These are phyloP conservation scores for Arabidopsis thaliana DNA, from an alignment of 345 rosid species.

Conservation along the genomic window DNA sequence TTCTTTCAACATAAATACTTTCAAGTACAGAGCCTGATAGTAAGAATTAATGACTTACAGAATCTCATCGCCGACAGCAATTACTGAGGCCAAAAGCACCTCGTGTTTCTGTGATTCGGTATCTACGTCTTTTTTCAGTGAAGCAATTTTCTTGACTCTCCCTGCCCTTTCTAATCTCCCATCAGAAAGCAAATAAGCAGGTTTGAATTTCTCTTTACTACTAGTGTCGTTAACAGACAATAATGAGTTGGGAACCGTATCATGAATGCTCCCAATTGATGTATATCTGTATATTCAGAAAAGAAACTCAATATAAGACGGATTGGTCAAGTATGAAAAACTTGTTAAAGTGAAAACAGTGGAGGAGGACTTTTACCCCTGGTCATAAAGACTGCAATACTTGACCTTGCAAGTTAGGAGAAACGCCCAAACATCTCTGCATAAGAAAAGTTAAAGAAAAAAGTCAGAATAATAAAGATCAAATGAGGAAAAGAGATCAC, in stretches of 20 bases:
- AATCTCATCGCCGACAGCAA: slow-evolving; percentile 97
- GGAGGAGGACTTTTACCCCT: slow-evolving; percentile 66
- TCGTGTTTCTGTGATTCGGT: slow-evolving; percentile 51
- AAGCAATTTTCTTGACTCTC: slow-evolving; percentile 65
- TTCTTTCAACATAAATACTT: background rate
- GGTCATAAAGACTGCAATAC: slow-evolving; percentile 96
- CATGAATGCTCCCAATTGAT: slow-evolving; percentile 93
- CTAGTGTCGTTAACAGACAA: slow-evolving; percentile 55
- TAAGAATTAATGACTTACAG: slow-evolving; percentile 68
- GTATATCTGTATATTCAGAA: slow-evolving; percentile 67
- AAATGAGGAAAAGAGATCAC: background rate
- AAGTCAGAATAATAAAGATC: slow-evolving; percentile 10
- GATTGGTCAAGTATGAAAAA: background rate
- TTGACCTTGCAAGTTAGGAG: slow-evolving; percentile 87
- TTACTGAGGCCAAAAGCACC: slow-evolving; percentile 65
- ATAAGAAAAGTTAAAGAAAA: slow-evolving; percentile 27
- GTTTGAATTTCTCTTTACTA: slow-evolving; percentile 70
- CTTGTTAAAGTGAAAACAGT: slow-evolving; percentile 32
- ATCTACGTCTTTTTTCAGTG: slow-evolving; percentile 49
- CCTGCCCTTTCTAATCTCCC: slow-evolving; percentile 99
- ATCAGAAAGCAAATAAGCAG: slow-evolving; percentile 95
- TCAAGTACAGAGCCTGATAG: background rate
- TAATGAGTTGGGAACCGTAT: slow-evolving; percentile 89
- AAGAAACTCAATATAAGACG: slow-evolving; percentile 16
- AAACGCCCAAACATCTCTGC: slow-evolving; percentile 99